Base-by-base conservation (phyloP, 2,329 filamentous ascomycete genomes). In the Penicillium sp. region DNA sequence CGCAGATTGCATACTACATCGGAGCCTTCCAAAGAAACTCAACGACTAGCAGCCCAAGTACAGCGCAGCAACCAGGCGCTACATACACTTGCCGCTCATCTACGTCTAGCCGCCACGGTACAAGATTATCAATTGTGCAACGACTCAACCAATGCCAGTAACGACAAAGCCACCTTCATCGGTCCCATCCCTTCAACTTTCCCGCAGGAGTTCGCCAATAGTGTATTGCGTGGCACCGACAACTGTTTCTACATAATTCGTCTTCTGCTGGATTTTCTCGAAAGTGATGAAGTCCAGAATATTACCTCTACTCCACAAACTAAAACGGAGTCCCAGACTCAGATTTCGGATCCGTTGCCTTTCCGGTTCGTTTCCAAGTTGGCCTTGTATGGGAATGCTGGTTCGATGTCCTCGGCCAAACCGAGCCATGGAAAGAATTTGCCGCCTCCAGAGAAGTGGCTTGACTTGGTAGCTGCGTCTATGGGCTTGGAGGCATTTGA, bases 391-490 rank as follows among this genome's bases (percentile, higher is more conserved):
- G 10, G 24, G n/a, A 15, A 20, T 34, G 18, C n/a, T 7, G 17
- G 34, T 27, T 12, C 23, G 18, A 15, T 7, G n/a, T 29, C 39
- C 5, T 17, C n/a, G 4, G 13, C 15, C 30, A 32, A 6, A 10
- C 4, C 2, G 32, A 3, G 13, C 9, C 34, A 37, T n/a, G 12
- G 5, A 18, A 12, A 3, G 26, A 41, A 33, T n/a, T 34, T 57
- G 10, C 46, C 41, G 0, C 45, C 58, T 5, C 53, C 59, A 6
- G 52, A 58, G 30, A 48, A 56, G 37, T 63, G 61, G 59, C 49
- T 61, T 24, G 61, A 63, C 37, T 30, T 52, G 33, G 61, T 62
- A 20, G 61, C 59, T 32, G 60, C 61, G n/a, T 62, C 61, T 12
- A 58, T 63, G 57, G 61, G 59, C 4, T 51, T 63, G 21, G 61